A percentile compares a stretch with the other conserved stretches of the same genome.
Evolutionary conservation across 176 grass and related monocot genomes (phyloP).

Genomic region (Zoysia japonica): DNA sequence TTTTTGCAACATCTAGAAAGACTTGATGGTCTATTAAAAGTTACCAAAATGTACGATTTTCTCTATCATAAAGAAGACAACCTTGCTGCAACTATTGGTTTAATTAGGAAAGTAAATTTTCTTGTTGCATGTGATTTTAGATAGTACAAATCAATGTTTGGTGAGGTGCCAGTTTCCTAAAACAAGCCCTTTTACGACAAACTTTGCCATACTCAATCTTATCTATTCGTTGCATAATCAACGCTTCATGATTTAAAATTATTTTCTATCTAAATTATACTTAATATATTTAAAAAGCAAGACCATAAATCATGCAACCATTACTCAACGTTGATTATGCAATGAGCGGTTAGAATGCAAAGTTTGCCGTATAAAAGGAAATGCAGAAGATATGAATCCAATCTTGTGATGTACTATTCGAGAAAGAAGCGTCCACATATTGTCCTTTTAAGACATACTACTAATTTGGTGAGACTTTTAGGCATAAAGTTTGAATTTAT

Average conservation of each 20-base stretch:
- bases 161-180: slow-evolving; percentile 30
- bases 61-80: not conserved
- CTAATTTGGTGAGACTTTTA: slow-evolving; percentile 14
- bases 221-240: too few species aligned
- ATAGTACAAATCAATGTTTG: slow-evolving; percentile 37
- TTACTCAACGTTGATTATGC: too few species aligned
- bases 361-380: too few species aligned
- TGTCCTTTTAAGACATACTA: not conserved
- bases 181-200: not conserved
- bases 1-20: slow-evolving; percentile 22
- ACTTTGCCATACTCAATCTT: not conserved
- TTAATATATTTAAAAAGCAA: too few species aligned
- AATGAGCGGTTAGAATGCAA: too few species aligned
- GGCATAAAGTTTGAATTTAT: not conserved
- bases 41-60: not conserved
- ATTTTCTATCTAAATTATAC: too few species aligned
- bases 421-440: not conserved
- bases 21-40: not conserved
- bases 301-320: too few species aligned
- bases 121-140: slow-evolving; percentile 14
- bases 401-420: not conserved
- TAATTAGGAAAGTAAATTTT: not conserved
- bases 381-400: too few species aligned
- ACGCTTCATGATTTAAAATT: too few species aligned
- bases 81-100: not conserved